Evolutionary conservation across 2,329 filamentous ascomycete genomes (phyloP).

Genomic region (Aspergillus calidoustus): DNA sequence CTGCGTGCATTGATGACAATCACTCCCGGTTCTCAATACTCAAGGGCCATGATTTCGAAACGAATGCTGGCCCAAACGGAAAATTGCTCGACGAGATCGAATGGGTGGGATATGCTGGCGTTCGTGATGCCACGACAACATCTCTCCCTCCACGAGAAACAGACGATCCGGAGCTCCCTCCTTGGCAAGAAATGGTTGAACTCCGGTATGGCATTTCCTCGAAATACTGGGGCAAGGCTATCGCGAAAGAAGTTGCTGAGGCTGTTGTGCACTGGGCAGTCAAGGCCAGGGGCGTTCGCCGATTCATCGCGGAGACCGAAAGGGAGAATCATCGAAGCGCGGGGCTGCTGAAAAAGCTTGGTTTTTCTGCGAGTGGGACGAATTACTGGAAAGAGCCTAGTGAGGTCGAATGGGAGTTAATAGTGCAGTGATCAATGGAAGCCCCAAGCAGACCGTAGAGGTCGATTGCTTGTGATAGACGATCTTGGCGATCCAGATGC

Average conservation of each 20-base stretch:
- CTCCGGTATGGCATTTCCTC: background rate
- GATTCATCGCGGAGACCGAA: background rate
- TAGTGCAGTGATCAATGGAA: background rate
- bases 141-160: background rate
- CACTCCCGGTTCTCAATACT: background rate
- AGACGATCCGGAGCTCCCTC: background rate
- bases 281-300: background rate
- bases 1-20: background rate
- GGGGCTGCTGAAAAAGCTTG: background rate
- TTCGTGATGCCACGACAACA: background rate
- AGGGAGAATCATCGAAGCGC: background rate
- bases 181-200: background rate
- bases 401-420: background rate
- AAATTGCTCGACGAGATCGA: background rate
- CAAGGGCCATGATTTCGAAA: background rate
- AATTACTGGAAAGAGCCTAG: background rate
- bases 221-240: background rate
- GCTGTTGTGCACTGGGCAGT: background rate
- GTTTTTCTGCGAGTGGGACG: slow-evolving; percentile 1
- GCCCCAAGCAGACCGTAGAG: background rate
- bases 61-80: too few relatives aligned
- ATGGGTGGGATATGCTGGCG: background rate
- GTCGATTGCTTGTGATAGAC: background rate
- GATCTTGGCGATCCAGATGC: background rate
- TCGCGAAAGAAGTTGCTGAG: background rate